Conservation (phyloP, 2,329 filamentous ascomycete species). For the Sporothrix schenckii region DNA sequence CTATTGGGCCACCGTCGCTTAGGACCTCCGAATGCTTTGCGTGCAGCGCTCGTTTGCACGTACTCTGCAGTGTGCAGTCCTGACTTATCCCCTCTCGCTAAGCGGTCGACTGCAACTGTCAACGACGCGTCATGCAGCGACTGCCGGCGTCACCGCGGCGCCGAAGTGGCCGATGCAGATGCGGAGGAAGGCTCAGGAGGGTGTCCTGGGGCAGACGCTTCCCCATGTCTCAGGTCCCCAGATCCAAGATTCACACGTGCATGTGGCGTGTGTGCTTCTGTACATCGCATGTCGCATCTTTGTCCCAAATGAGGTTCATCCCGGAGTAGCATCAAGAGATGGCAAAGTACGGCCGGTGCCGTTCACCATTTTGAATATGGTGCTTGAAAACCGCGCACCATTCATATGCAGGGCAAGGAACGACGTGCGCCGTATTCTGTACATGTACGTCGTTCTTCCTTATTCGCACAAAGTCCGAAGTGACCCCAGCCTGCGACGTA, state of each 20-base stretch:
- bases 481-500: no score
- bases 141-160: conserved; percentile 31
- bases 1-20: background rate
- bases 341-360: background rate
- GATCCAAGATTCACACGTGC: background rate
- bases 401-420: no score
- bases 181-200: background rate
- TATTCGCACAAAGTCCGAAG: no score
- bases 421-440: no score
- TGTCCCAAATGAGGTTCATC: background rate
- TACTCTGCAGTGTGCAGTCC: no score
- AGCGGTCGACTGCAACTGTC: background rate
- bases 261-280: background rate
- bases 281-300: background rate
- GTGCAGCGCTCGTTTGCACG: no score
- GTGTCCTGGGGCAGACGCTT: no score
- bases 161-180: conserved; percentile 18
- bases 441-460: no score
- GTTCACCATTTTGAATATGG: background rate
- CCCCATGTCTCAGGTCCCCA: background rate
- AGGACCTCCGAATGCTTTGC: no score
- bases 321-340: background rate
- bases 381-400: no score
- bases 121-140: background rate
- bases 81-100: no score